Percentiles rank a stretch among this genome's conserved stretches.
These are phyloP conservation scores for Cardamine resedifolia DNA, from an alignment of 345 rosid genomes.

Conservation along the genomic window DNA sequence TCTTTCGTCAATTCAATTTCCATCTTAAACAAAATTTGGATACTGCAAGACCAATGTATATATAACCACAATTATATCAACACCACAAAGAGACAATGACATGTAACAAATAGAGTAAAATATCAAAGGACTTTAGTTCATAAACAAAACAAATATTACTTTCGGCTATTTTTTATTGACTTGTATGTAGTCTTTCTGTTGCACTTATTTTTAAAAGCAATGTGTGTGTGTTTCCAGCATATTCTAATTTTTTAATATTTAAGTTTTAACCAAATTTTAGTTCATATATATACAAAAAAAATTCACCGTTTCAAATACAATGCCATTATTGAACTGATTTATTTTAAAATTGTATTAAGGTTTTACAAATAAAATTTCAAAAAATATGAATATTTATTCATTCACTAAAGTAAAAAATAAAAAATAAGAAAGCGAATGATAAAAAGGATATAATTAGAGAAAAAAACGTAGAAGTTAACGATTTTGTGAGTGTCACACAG, in stretches of 20 bases:
- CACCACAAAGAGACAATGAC: constrained; percentile 24
- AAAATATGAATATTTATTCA: background rate
- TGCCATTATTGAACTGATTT: background rate
- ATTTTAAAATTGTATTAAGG: background rate
- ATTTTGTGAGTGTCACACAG: constrained; percentile 21
- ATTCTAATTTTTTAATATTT: background rate
- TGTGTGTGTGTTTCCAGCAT: background rate
- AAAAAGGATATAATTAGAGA: constrained; percentile 2
- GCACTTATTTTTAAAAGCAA: constrained; percentile 7
- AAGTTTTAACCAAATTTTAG: background rate
- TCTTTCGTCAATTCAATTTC: constrained; percentile 1
- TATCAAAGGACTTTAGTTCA: constrained; percentile 10
- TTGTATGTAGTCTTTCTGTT: constrained; percentile 26
- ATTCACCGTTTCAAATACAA: background rate
- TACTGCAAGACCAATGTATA: background rate
- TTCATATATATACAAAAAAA: background rate
- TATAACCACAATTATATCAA: constrained; percentile 12
- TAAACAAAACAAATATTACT: constrained; percentile 20
- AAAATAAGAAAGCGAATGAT: background rate
- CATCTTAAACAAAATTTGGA: constrained; percentile 3
- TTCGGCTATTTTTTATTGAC: constrained; percentile 40
- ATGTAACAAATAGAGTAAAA: constrained; percentile 22
- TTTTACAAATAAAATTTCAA: background rate
- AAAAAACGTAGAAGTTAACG: constrained; percentile 16
- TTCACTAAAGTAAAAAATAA: background rate